These are phyloP conservation scores for Paramecium primaurelia DNA, from an alignment of 73 alveolate genomes.

Conservation along the genomic window DNA sequence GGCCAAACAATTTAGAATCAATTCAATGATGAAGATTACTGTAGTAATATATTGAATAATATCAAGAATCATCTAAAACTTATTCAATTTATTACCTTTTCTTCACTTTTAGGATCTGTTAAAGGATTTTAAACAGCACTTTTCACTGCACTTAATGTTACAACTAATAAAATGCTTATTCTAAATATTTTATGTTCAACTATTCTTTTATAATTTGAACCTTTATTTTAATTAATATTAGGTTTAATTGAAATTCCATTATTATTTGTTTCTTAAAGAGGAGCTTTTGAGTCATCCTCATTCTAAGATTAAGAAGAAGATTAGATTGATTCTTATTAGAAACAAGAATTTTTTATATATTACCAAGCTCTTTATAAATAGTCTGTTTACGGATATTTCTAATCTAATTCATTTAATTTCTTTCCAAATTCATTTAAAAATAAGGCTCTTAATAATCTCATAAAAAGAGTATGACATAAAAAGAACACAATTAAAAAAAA, in stretches of 20 bases:
- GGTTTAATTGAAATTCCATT: background rate
- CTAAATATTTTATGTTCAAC: conserved; percentile 27
- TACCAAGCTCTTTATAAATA: background rate
- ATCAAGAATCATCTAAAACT: background rate
- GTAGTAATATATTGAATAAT: background rate
- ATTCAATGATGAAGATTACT: background rate
- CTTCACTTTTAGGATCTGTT: background rate
- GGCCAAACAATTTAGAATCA: background rate
- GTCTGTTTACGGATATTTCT: background rate
- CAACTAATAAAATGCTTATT: background rate
- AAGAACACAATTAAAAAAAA: conserved; percentile 5
- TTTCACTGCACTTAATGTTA: background rate
- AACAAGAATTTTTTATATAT: background rate
- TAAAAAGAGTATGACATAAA: conserved; percentile 15
- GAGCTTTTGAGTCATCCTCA: background rate
- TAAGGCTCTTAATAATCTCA: conserved; percentile 47
- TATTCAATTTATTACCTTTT: background rate
- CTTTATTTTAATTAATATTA: background rate
- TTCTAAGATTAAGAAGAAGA: background rate
- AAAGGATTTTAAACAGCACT: conserved; percentile 26
- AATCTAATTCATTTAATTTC: background rate
- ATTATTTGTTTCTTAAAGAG: background rate
- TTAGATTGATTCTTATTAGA: background rate
- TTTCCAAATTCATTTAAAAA: conserved; percentile 52
- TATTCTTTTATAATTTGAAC: background rate